These are phyloP conservation scores for Nematocida ironsii DNA, from an alignment of 371 early-diverging fungal genomes.

Conservation along the genomic window DNA sequence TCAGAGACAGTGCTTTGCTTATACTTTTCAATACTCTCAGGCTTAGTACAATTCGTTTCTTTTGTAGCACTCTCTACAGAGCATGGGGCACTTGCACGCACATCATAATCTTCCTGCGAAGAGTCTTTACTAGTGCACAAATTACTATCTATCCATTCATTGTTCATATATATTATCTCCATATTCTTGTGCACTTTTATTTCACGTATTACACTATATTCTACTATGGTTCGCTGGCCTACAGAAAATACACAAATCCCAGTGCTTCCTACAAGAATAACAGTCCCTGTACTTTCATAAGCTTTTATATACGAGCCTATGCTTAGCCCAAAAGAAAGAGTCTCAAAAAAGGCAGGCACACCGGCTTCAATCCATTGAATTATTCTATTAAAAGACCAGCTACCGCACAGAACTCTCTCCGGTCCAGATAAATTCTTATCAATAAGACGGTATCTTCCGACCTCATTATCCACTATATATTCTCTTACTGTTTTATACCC, in stretches of 20 bases:
- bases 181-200: neutral
- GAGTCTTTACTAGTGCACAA: neutral
- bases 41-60: neutral
- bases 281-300: neutral
- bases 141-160: neutral
- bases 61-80: neutral
- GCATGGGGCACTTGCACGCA: no score
- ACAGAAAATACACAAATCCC: slow-evolving; percentile 17
- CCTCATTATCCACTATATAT: slow-evolving; percentile 10
- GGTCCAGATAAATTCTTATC: neutral
- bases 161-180: neutral
- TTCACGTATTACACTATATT: slow-evolving; percentile 3
- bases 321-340: neutral
- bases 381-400: slow-evolving; percentile 36
- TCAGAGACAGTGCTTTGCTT: neutral
- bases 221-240: neutral
- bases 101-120: neutral
- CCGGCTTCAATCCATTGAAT: slow-evolving; percentile 42
- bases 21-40: neutral
- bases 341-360: slow-evolving; percentile 23
- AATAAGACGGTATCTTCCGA: slow-evolving; percentile 42
- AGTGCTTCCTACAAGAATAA: slow-evolving; percentile 13
- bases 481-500: neutral
- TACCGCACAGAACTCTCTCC: slow-evolving; percentile 29
- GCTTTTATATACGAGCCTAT: slow-evolving; percentile 32